Evolutionary conservation across 108 stramenopile species (phyloP).

Genomic region (Schizochytrium sp.): DNA sequence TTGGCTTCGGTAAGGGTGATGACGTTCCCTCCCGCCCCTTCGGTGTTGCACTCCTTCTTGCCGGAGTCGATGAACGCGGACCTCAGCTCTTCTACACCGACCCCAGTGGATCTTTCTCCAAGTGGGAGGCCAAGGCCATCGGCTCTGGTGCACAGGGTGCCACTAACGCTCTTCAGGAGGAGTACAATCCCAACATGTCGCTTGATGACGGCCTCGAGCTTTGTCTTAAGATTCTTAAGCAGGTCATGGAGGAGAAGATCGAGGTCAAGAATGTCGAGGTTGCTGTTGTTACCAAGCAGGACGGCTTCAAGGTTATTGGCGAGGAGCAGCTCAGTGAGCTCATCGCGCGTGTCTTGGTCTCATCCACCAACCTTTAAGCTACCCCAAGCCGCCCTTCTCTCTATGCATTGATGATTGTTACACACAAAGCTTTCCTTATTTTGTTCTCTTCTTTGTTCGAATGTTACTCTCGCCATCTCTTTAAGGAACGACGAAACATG

Average conservation of each 20-base stretch:
- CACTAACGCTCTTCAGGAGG: constrained; percentile 91
- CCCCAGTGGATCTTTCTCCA: constrained; percentile 95
- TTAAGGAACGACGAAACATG: too few species aligned
- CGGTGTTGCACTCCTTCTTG: constrained; percentile 97
- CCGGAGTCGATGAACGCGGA: constrained; percentile 92
- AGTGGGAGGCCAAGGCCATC: constrained; percentile 99
- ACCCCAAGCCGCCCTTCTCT: too few species aligned
- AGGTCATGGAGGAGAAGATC: constrained; percentile 99
- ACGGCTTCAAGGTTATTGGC: constrained; percentile 3
- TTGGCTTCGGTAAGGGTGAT: constrained; percentile 98
- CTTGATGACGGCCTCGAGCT: constrained; percentile 93
- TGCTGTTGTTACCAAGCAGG: constrained; percentile 82
- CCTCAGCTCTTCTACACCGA: constrained; percentile 98
- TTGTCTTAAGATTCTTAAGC: constrained; percentile 90
- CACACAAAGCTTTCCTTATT: neutral
- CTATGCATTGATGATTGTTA: too few species aligned
- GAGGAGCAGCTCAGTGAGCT: constrained; percentile 37
- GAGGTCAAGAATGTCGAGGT: constrained; percentile 94
- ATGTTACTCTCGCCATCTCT: neutral
- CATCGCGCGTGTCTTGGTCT: constrained; percentile 28
- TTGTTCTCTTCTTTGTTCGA: neutral
- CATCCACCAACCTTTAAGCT: neutral
- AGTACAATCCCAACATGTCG: constrained; percentile 91
- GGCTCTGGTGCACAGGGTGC: constrained; percentile 97
- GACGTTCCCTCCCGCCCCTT: constrained; percentile 89